A percentile compares a stretch with the other conserved stretches of the same genome.
Conservation (phyloP, 805 yeast species). For the Candida coquimbonensis region DNA sequence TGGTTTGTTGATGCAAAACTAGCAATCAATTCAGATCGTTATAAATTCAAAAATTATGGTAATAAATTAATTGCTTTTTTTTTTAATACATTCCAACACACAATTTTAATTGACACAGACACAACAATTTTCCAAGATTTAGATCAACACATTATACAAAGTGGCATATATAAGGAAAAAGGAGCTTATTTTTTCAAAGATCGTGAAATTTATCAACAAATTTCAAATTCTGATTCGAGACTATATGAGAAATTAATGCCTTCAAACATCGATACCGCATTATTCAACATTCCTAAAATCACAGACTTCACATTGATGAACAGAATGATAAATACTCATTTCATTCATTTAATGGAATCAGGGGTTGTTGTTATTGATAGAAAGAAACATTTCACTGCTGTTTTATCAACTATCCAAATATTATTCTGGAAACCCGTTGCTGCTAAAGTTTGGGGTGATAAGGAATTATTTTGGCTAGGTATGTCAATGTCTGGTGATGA, state of each 20-base stretch:
- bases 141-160: conserved; percentile 27
- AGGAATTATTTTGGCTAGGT: conserved; percentile 62
- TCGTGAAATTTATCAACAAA: conserved; percentile 30
- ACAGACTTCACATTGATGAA: conserved; percentile 30
- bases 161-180: conserved; percentile 25
- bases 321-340: conserved; percentile 31
- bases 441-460: conserved; percentile 57
- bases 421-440: conserved; percentile 34
- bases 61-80: conserved; percentile 42
- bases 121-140: conserved; percentile 36
- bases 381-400: conserved; percentile 40
- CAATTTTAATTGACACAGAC: conserved; percentile 46
- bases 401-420: conserved; percentile 34
- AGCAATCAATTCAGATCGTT: conserved; percentile 16
- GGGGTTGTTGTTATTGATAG: conserved; percentile 42
- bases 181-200: conserved; percentile 41
- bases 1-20: conserved; percentile 32
- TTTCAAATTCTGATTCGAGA: conserved; percentile 19
- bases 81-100: conserved; percentile 42
- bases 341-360: conserved; percentile 37
- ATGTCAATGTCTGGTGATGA: conserved; percentile 50
- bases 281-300: conserved; percentile 29
- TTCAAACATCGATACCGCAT: conserved; percentile 27
- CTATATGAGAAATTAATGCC: conserved; percentile 42
- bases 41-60: conserved; percentile 31